These are phyloP conservation scores for Anisodus acutangulus DNA, from an alignment of 257 asterid species.

Conservation along the genomic window DNA sequence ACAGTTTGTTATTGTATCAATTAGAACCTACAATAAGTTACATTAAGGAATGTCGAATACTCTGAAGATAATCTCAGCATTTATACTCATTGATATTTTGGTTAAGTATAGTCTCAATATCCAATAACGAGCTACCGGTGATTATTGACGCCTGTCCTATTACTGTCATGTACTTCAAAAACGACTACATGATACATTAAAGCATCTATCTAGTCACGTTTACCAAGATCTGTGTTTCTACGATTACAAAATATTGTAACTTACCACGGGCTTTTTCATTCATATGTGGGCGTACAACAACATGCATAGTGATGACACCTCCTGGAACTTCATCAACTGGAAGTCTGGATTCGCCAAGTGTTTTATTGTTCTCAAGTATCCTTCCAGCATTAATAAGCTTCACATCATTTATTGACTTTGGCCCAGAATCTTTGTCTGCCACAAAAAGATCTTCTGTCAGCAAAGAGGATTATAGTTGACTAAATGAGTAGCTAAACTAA, in stretches of 20 bases:
- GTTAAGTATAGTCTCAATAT: neutral
- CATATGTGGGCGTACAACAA: constrained; percentile 77
- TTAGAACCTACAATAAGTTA: neutral
- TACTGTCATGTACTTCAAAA: neutral
- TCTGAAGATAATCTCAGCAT: neutral
- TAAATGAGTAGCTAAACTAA: constrained; percentile 5
- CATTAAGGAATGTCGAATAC: neutral
- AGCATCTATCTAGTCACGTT: neutral
- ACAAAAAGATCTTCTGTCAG: constrained; percentile 8
- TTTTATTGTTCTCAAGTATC: constrained; percentile 82
- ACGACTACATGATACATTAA: neutral
- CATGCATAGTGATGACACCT: constrained; percentile 87
- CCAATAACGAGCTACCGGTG: neutral
- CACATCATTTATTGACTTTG: constrained; percentile 70
- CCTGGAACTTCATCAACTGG: constrained; percentile 88
- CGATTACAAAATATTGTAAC: neutral
- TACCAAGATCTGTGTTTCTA: neutral
- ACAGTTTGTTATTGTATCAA: neutral
- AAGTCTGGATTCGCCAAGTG: constrained; percentile 75
- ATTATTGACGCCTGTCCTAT: neutral
- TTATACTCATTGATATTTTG: neutral
- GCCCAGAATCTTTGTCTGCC: constrained; percentile 80
- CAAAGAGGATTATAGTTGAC: neutral
- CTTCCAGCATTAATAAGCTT: constrained; percentile 86
- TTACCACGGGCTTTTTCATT: constrained; percentile 74